Conservation (phyloP, 495 filamentous ascomycete genomes). For the Pyronema omphalodes region DNA sequence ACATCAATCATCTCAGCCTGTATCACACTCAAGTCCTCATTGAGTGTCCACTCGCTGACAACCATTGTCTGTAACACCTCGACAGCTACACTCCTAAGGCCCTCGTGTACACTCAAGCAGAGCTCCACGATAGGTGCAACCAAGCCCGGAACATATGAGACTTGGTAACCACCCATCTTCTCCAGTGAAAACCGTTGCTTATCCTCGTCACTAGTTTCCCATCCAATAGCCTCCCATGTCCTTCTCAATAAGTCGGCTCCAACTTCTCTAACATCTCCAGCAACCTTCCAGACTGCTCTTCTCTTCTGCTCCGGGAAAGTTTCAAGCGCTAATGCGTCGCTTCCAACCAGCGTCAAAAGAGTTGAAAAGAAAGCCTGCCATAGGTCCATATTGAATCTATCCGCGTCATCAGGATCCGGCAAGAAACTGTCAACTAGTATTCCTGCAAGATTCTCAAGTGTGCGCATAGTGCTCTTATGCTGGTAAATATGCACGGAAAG, state of each 20-base stretch:
- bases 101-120: constrained; percentile 88
- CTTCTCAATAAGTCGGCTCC: constrained; percentile 67
- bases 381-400: constrained; percentile 76
- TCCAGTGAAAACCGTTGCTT: constrained; percentile 50
- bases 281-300: constrained; percentile 94
- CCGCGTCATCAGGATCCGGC: constrained; percentile 78
- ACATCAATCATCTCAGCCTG: constrained; percentile 89
- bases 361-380: constrained; percentile 90
- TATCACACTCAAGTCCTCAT: constrained; percentile 75
- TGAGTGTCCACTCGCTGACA: constrained; percentile 93
- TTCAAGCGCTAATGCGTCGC: constrained; percentile 73
- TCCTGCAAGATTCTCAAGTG: constrained; percentile 63
- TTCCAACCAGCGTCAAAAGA: constrained; percentile 73
- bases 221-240: constrained; percentile 93
- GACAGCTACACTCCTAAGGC: constrained; percentile 71
- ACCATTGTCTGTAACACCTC: constrained; percentile 95
- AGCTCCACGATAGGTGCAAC: constrained; percentile 84
- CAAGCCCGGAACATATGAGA: constrained; percentile 87
- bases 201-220: constrained; percentile 64
- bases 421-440: constrained; percentile 62
- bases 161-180: constrained; percentile 88
- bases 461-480: constrained; percentile 75
- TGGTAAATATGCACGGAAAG: constrained; percentile 88
- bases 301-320: constrained; percentile 96
- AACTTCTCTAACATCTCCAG: constrained; percentile 82